Evolutionary conservation across 768 basidiomycete species (phyloP).

Genomic region (Boletus sp.): DNA sequence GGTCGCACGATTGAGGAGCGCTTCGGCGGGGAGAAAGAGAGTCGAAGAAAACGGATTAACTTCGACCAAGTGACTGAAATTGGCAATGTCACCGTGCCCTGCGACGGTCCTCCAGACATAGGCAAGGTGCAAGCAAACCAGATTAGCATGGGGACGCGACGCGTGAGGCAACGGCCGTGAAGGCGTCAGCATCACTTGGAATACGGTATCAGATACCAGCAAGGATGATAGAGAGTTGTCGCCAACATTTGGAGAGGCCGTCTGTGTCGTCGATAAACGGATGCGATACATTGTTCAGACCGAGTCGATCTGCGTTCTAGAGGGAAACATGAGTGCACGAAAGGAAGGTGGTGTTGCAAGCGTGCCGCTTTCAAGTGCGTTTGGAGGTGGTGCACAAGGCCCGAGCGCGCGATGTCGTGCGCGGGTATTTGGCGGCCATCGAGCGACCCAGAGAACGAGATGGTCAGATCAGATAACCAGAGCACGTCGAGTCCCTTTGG

Average conservation of each 20-base stretch:
- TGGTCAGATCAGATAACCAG: constrained; percentile 44
- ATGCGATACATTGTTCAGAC: constrained; percentile 56
- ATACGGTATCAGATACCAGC: constrained; percentile 5
- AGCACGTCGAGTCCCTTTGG: constrained; percentile 46
- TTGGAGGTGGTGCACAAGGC: constrained; percentile 46
- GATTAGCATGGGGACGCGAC: constrained; percentile 28
- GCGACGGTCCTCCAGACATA: constrained; percentile 37
- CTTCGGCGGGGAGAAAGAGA: constrained; percentile 52
- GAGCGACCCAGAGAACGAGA: constrained; percentile 53
- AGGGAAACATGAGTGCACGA: constrained; percentile 10
- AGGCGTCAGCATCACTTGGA: constrained; percentile 40
- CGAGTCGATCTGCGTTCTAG: constrained; percentile 60
- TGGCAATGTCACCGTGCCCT: constrained; percentile 1
- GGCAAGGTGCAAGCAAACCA: constrained; percentile 38
- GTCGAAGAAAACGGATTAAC: constrained; percentile 49
- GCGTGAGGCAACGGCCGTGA: constrained; percentile 33
- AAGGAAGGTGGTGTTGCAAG: neutral
- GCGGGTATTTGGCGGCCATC: constrained; percentile 42
- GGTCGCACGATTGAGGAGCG: constrained; percentile 49
- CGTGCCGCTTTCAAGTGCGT: constrained; percentile 50
- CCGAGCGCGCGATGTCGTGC: constrained; percentile 45
- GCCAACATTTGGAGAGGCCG: constrained; percentile 39
- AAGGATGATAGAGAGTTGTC: neutral
- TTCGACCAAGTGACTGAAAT: constrained; percentile 29
- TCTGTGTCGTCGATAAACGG: constrained; percentile 45